These are phyloP conservation scores for Pulveroboletus sp. DNA, from an alignment of 768 basidiomycete species.

Conservation along the genomic window DNA sequence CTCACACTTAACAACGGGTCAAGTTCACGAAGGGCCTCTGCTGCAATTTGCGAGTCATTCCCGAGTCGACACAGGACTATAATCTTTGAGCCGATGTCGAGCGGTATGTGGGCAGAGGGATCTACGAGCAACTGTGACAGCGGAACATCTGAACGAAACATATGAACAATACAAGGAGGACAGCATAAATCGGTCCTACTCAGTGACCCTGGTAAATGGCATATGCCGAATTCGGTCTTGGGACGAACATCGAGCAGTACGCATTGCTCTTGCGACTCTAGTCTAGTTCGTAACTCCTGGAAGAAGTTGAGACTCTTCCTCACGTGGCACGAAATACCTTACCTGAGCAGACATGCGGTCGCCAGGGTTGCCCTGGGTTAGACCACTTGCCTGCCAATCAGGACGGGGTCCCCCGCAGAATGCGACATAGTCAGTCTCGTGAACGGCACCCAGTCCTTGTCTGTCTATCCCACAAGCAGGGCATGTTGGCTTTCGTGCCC, in stretches of 20 bases:
- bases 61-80: conserved; percentile 82
- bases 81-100: conserved; percentile 21
- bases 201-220: conserved; percentile 65
- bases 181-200: conserved; percentile 45
- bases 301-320: background rate
- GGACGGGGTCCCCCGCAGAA: conserved; percentile 77
- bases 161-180: background rate
- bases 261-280: conserved; percentile 28
- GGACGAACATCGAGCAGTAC: conserved; percentile 77
- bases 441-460: conserved; percentile 41
- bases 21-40: conserved; percentile 36
- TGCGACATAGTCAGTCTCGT: conserved; percentile 70
- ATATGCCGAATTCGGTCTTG: conserved; percentile 79
- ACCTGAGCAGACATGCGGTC: conserved; percentile 45
- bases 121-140: conserved; percentile 58
- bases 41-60: conserved; percentile 92
- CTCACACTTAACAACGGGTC: conserved; percentile 36
- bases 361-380: conserved; percentile 36
- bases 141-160: conserved; percentile 61
- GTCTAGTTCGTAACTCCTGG: conserved; percentile 46
- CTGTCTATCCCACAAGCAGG: conserved; percentile 63
- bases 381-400: conserved; percentile 59
- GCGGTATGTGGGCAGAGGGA: conserved; percentile 44
- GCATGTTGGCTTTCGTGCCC: conserved; percentile 66
- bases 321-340: conserved; percentile 1